phyloP scores from a whole-genome alignment of 2,329 filamentous ascomycete species.

The Colletotrichum sp. region DNA sequence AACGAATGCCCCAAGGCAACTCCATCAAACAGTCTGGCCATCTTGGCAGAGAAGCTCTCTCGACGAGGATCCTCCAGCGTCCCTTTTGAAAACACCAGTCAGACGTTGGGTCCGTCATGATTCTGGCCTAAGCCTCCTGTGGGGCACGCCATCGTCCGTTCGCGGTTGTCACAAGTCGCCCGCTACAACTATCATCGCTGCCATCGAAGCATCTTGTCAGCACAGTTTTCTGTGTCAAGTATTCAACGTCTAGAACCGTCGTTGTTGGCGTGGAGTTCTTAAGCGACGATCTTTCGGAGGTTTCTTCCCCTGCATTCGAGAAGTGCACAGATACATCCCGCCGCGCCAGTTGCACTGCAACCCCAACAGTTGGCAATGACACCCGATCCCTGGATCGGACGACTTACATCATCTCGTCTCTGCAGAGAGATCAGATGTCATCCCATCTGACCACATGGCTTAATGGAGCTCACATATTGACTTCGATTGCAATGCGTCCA shows the following conservation, averaged over 20 bases:
- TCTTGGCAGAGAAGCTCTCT: background rate
- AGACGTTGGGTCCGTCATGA: background rate
- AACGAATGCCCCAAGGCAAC: background rate
- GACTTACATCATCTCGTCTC: background rate
- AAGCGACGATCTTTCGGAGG: slow-evolving; percentile 2
- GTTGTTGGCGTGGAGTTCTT: background rate
- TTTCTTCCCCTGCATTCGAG: background rate
- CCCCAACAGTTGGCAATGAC: background rate
- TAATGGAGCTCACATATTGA: background rate
- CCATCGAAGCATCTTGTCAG: background rate
- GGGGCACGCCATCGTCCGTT: background rate
- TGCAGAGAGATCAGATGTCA: background rate
- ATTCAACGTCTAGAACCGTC: background rate
- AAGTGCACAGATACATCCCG: slow-evolving; percentile 8
- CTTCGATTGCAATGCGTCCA: background rate
- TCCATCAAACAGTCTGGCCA: background rate
- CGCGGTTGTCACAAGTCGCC: background rate
- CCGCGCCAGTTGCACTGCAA: slow-evolving; percentile 2
- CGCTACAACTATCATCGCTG: background rate
- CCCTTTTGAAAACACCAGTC: background rate
- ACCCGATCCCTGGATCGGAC: background rate
- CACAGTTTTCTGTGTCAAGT: background rate
- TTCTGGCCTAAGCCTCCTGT: background rate
- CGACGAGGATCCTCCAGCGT: background rate
- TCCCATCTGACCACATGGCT: background rate